Conservation (phyloP, 192 early-diverging fungal genomes). For the Diversispora epigaea region DNA sequence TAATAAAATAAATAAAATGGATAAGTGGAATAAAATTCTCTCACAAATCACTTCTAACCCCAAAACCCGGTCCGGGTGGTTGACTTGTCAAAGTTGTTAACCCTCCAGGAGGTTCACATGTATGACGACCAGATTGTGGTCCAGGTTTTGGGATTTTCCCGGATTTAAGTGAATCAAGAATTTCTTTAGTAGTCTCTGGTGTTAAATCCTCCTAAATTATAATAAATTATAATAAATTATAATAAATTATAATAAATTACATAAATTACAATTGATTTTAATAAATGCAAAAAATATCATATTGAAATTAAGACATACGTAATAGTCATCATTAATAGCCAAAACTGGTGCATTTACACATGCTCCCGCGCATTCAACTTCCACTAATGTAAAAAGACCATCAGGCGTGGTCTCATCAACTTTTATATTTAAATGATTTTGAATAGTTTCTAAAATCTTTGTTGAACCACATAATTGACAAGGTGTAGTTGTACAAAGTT, state of each 20-base stretch:
- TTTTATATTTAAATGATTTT: slow-evolving; percentile 87
- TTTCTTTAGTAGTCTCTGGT: slow-evolving; percentile 81
- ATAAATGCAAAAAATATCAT: neutral
- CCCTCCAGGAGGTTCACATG: slow-evolving; percentile 82
- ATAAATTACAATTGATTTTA: too few species aligned
- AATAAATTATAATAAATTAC: neutral
- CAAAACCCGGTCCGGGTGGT: slow-evolving; percentile 91
- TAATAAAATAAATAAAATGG: neutral
- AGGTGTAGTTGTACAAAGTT: slow-evolving; percentile 98
- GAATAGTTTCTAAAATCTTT: slow-evolving; percentile 84
- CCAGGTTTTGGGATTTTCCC: slow-evolving; percentile 79
- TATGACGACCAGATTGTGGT: slow-evolving; percentile 80
- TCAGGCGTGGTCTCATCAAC: slow-evolving; percentile 93
- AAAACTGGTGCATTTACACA: slow-evolving; percentile 98
- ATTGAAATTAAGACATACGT: neutral
- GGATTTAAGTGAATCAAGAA: slow-evolving; percentile 82
- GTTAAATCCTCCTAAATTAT: slow-evolving; percentile 91
- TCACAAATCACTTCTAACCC: slow-evolving; percentile 77
- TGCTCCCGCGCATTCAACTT: slow-evolving; percentile 99
- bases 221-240: neutral
- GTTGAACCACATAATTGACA: slow-evolving; percentile 95
- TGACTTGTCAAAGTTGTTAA: slow-evolving; percentile 82
- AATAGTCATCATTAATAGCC: slow-evolving; percentile 48
- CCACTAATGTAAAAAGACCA: slow-evolving; percentile 95
- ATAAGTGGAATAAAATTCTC: neutral